A percentile compares a stretch with the other conserved stretches of the same genome.
phyloP scores from a whole-genome alignment of 768 basidiomycete genomes.

The Dacryopinax spathularia region DNA sequence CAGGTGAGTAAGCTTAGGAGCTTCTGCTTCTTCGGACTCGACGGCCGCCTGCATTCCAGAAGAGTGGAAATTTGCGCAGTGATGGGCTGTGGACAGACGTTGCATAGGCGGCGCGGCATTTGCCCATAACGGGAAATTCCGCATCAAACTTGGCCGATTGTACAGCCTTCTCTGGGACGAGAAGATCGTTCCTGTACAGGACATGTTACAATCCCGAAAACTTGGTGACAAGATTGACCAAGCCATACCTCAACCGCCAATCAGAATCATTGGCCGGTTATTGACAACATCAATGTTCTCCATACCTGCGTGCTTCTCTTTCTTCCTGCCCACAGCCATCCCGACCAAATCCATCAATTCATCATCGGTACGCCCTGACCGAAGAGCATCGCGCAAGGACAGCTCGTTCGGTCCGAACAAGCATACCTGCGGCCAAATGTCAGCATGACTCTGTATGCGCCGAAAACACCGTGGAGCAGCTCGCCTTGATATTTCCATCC shows the following conservation, averaged over 20 bases:
- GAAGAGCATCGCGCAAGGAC: slow-evolving; percentile 61
- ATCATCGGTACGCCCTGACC: slow-evolving; percentile 47
- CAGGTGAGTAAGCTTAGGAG: slow-evolving; percentile 49
- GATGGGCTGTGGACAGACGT: background rate
- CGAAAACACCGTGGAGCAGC: background rate
- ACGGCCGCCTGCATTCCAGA: background rate
- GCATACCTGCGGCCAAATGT: slow-evolving; percentile 46
- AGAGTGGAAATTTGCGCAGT: background rate
- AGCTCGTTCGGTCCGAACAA: slow-evolving; percentile 75
- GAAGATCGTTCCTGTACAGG: slow-evolving; percentile 1
- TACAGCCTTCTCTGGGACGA: background rate
- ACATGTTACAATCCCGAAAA: background rate
- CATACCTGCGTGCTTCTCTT: slow-evolving; percentile 76
- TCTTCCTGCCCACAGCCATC: slow-evolving; percentile 52
- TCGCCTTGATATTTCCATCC: slow-evolving; percentile 77
- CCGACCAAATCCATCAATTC: slow-evolving; percentile 48
- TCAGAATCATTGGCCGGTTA: slow-evolving; percentile 82
- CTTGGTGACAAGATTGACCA: background rate
- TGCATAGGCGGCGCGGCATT: background rate
- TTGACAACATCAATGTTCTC: slow-evolving; percentile 58
- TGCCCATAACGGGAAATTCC: background rate
- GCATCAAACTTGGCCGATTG: background rate
- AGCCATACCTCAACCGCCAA: slow-evolving; percentile 65
- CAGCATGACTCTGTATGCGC: background rate
- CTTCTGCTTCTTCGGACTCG: background rate